Evolutionary conservation across 2,329 filamentous ascomycete species (phyloP), one percentile per base, ranked within the genome.

Genomic region (Alternaria triticimaculans): DNA sequence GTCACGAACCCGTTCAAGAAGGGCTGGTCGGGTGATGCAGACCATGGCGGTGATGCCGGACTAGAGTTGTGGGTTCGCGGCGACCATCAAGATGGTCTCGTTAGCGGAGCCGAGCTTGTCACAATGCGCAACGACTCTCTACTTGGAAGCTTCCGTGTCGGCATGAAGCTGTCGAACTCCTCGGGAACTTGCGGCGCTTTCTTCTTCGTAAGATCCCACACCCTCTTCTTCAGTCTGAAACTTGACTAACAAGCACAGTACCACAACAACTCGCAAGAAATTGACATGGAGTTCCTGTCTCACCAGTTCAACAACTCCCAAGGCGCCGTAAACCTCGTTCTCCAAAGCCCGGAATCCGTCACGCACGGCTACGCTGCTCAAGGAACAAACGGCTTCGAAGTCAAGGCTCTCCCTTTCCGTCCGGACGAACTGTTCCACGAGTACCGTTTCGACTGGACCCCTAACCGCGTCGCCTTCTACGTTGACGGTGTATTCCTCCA

Each of bases 271-370:
- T 91, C 90, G 1, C 89, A 92, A 73, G 92, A 94, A 73, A 93
- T 94, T 71, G 92, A 94, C 76, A 89, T 94, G 80, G 92, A 95
- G 69, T 92, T 94, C 73, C 84, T 94, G 3, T 92, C 91, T 2
- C 83, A 83, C 21, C 84, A 93, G 66, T 92, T 90, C 75, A 83
- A 87, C 51, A 84, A 85, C 57, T 77, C 81, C 25, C 83, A 83
- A 30, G 90, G 85, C 66, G 86, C 88, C 0, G 83, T 94, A 56
- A 92, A 94, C 74, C 86, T 94, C 1, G 91, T 94, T n/a, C 82
- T 94, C 7, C 92, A 94, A 74, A 90, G 91, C 1, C 84, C 84
- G 6, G 80, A 86, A 30, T 88, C 90, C 0, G 84, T 84, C 3
- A 75, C 82, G 12, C 82, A 84, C 6, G 90, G 89, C 25, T 92